Evolutionary conservation across 2,329 filamentous ascomycete species (phyloP).

Genomic region (Colletotrichum costaricense): DNA sequence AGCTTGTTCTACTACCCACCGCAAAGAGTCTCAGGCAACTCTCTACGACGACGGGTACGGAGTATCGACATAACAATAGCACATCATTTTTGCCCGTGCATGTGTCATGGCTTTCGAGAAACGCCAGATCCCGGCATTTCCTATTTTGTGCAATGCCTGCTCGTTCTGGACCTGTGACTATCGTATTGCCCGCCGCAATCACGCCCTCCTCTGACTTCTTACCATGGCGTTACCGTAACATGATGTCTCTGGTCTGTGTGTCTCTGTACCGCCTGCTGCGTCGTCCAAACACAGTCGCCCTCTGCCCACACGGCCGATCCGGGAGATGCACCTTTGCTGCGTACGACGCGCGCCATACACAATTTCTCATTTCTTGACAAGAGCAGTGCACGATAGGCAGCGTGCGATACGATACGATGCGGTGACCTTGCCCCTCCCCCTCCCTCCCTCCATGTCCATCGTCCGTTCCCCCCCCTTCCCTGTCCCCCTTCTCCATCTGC

Average conservation of each 20-base stretch:
- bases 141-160: not conserved
- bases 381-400: not conserved
- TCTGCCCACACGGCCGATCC: not conserved
- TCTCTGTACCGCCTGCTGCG: not conserved
- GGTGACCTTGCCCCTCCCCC: not conserved
- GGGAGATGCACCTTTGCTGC: slow-evolving; percentile 10
- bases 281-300: not conserved
- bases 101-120: not conserved
- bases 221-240: not conserved
- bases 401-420: not conserved
- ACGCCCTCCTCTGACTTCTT: not conserved
- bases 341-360: slow-evolving; percentile 17
- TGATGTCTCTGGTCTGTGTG: not conserved
- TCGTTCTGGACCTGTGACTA: not conserved
- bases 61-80: not conserved
- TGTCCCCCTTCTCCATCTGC: not conserved
- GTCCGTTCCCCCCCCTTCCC: not conserved
- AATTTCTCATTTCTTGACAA: not conserved
- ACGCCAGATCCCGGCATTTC: not conserved
- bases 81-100: not conserved
- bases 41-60: not conserved
- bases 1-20: not conserved
- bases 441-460: not conserved
- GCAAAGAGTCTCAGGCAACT: not conserved
- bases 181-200: not conserved